Percentiles rank a stretch among this genome's conserved stretches.
Conservation (phyloP, 2,329 filamentous ascomycete species). For the Fulvia fulva region DNA sequence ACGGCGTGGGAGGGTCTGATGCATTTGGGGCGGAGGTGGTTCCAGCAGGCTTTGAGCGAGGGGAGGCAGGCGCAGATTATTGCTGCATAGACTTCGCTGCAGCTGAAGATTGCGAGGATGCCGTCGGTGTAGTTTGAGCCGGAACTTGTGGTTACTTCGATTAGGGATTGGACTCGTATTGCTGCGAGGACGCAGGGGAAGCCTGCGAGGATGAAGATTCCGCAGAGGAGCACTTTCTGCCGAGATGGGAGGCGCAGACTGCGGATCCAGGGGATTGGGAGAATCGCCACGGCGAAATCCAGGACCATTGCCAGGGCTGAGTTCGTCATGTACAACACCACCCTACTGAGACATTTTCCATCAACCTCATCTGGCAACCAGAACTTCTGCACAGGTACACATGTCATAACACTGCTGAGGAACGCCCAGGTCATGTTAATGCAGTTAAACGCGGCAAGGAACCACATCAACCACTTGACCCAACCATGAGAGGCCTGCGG, state of each 20-base stretch:
- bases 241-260: background rate
- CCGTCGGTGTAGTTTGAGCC: background rate
- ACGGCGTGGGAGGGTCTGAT: background rate
- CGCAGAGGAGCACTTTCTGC: constrained; percentile 2
- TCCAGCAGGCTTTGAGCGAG: background rate
- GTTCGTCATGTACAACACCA: constrained; percentile 1
- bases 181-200: constrained; percentile 4
- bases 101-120: constrained; percentile 4
- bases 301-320: constrained; percentile 3
- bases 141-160: background rate
- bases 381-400: background rate
- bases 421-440: background rate
- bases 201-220: constrained; percentile 4
- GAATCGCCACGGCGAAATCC: background rate
- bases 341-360: background rate
- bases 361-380: background rate
- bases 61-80: constrained; percentile 8
- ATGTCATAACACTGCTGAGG: constrained; percentile 1
- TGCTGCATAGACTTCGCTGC: constrained; percentile 1
- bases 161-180: constrained; percentile 3
- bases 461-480: background rate
- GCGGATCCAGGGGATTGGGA: constrained; percentile 6
- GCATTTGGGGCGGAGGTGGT: background rate
- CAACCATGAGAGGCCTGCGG: background rate
- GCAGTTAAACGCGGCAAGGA: background rate